Conservation (phyloP, 2,329 filamentous ascomycete species). For the Epicoccum sorghinum region DNA sequence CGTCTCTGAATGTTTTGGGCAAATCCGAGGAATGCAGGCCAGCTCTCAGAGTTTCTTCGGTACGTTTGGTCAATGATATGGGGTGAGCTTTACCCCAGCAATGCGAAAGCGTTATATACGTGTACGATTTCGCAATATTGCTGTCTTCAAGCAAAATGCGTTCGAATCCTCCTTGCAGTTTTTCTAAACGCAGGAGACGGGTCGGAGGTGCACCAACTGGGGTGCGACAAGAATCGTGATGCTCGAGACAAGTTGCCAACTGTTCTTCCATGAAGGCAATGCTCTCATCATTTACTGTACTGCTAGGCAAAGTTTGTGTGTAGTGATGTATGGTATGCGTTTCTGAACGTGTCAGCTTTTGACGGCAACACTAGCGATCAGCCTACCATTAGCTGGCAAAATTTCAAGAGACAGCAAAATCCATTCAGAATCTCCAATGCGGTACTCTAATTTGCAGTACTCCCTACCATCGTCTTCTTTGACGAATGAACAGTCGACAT, state of each 20-base stretch:
- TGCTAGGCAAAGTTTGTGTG: no score
- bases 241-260: neutral
- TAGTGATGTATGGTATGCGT: no score
- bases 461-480: no score
- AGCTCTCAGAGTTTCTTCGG: neutral
- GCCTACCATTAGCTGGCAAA: no score
- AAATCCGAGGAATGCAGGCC: conserved; percentile 7
- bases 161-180: neutral
- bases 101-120: neutral
- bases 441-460: no score
- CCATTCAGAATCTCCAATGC: no score
- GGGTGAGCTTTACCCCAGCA: neutral
- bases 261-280: neutral
- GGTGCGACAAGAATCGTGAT: neutral
- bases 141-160: neutral
- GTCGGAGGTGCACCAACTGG: neutral
- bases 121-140: neutral
- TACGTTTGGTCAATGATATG: neutral
- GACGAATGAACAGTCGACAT: no score
- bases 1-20: conserved; percentile 18
- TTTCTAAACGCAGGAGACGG: neutral
- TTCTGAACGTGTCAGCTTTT: no score
- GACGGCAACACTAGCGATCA: no score
- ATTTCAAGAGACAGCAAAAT: no score
- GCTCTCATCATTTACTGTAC: neutral